Evolutionary conservation across 306 rosid genomes (phyloP).

Genomic region (Neltuma alba): DNA sequence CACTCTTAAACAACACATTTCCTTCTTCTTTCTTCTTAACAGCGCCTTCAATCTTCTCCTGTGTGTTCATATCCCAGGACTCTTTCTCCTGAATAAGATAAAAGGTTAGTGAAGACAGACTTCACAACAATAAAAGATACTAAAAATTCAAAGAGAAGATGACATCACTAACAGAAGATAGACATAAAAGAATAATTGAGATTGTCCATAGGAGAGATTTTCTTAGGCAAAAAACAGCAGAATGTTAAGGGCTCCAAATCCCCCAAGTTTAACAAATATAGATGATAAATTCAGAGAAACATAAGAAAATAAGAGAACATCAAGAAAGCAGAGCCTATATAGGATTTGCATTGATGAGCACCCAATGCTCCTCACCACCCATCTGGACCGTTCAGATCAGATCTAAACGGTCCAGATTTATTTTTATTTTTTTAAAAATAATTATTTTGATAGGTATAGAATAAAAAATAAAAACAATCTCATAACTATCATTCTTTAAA

Average conservation of each 20-base stretch:
- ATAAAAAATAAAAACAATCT: no score
- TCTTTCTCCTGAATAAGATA: conserved; percentile 74
- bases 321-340: no score
- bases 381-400: no score
- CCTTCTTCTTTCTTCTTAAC: conserved; percentile 93
- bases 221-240: not conserved
- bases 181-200: not conserved
- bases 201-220: not conserved
- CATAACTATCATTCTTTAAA: no score
- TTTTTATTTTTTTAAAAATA: no score
- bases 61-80: conserved; percentile 84
- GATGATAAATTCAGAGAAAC: no score
- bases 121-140: not conserved
- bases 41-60: conserved; percentile 85
- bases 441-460: no score
- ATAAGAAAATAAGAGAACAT: no score
- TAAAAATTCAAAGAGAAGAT: not conserved
- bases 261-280: no score
- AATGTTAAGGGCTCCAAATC: not conserved
- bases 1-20: conserved; percentile 74
- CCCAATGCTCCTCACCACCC: no score
- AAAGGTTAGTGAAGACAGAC: not conserved
- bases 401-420: no score
- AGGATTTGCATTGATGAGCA: no score
- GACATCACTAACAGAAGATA: not conserved